Conservation (phyloP, 1,139 yeast genomes). For the Yamadazyma aaseri region DNA sequence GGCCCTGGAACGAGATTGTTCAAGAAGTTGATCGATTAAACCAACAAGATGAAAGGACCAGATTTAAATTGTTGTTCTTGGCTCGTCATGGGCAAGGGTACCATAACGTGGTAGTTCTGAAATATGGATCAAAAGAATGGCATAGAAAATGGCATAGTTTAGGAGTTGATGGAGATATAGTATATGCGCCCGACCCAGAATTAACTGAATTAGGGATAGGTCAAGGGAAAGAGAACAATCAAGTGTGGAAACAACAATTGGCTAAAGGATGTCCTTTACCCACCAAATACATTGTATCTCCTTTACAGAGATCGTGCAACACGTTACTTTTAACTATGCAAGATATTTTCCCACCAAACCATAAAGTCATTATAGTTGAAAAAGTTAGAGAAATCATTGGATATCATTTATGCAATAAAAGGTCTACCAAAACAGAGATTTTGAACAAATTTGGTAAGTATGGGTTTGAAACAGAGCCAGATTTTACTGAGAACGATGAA, state of each 20-base stretch:
- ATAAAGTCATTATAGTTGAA: conserved; percentile 47
- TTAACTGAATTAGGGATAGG: conserved; percentile 57
- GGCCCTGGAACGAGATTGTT: conserved; percentile 51
- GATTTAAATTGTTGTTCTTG: conserved; percentile 57
- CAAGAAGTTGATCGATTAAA: conserved; percentile 38
- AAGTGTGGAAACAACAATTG: conserved; percentile 46
- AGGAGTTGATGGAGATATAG: conserved; percentile 53
- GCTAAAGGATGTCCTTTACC: conserved; percentile 56
- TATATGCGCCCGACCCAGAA: conserved; percentile 69
- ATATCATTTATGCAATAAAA: conserved; percentile 63
- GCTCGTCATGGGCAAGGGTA: conserved; percentile 83
- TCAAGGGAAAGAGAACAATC: conserved; percentile 45
- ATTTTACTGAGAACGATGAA: conserved; percentile 48
- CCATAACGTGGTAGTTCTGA: conserved; percentile 61
- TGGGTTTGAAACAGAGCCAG: conserved; percentile 34
- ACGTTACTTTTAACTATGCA: conserved; percentile 63
- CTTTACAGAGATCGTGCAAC: conserved; percentile 61
- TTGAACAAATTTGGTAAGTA: conserved; percentile 16
- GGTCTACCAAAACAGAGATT: conserved; percentile 40
- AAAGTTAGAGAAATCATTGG: conserved; percentile 68
- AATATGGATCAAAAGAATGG: conserved; percentile 63
- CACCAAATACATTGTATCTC: conserved; percentile 55
- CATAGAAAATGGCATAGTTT: conserved; percentile 56
- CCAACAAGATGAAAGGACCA: conserved; percentile 27
- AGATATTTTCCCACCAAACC: conserved; percentile 31